Evolutionary conservation across 768 basidiomycete genomes (phyloP).

Genomic region (Mrakia hoshinonis): DNA sequence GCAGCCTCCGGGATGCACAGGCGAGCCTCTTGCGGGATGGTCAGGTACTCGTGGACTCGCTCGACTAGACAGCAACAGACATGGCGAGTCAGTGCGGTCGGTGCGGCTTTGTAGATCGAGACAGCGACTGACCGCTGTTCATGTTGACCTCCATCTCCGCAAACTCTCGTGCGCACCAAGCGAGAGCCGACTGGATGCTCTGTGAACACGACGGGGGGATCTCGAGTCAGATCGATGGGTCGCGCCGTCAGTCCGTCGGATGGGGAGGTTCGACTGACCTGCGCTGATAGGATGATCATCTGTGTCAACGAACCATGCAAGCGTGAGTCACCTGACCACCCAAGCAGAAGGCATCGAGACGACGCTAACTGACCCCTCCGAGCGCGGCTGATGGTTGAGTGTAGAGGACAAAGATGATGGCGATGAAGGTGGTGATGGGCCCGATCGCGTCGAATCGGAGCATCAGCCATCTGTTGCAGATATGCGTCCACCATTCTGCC

Average conservation of each 20-base stretch:
- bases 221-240: too few relatives aligned
- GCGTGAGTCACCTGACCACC: too few relatives aligned
- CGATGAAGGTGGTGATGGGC: slow-evolving; percentile 62
- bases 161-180: too few relatives aligned
- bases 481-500: slow-evolving; percentile 54
- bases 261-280: too few relatives aligned
- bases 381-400: slow-evolving; percentile 44
- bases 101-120: background rate
- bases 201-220: too few relatives aligned
- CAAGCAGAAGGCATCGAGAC: too few relatives aligned
- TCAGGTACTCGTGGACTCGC: slow-evolving; percentile 58
- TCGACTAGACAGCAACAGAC: slow-evolving; percentile 55
- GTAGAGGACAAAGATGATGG: slow-evolving; percentile 65
- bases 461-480: slow-evolving; percentile 78
- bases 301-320: too few relatives aligned
- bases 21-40: slow-evolving; percentile 59
- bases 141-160: background rate
- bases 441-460: slow-evolving; percentile 62
- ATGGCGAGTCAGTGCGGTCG: slow-evolving; percentile 30
- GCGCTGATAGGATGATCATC: background rate
- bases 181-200: too few relatives aligned
- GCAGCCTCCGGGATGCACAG: slow-evolving; percentile 61
- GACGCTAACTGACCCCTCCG: slow-evolving; percentile 32
- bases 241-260: too few relatives aligned
- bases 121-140: background rate